Evolutionary conservation across 108 stramenopile species (phyloP).

Genomic region (Cyclotella cryptica): DNA sequence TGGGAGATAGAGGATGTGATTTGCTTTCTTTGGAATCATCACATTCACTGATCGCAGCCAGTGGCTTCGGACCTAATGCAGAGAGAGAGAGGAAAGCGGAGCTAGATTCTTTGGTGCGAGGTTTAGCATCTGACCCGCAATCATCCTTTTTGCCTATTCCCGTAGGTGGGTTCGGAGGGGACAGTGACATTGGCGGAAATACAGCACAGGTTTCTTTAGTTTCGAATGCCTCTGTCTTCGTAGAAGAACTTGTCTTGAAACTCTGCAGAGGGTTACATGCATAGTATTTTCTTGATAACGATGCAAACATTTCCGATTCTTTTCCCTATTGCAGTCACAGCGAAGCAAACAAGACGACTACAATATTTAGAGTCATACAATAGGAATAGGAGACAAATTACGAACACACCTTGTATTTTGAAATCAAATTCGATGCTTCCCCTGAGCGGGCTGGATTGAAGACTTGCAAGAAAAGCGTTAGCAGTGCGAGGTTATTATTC

Average conservation of each 20-base stretch:
- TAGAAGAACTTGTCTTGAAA: neutral
- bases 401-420: slow-evolving; percentile 33
- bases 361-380: neutral
- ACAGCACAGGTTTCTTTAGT: slow-evolving; percentile 7
- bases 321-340: slow-evolving; percentile 13
- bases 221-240: neutral
- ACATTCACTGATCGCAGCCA: neutral
- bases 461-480: slow-evolving; percentile 35
- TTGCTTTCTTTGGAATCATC: neutral
- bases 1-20: neutral
- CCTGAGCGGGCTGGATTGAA: slow-evolving; percentile 44
- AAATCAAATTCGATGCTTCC: slow-evolving; percentile 22
- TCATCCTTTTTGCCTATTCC: neutral
- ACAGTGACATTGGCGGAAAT: slow-evolving; percentile 16
- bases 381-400: neutral
- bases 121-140: neutral
- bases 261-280: slow-evolving; percentile 32
- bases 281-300: slow-evolving; percentile 35
- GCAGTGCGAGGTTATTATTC: slow-evolving; percentile 31
- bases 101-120: neutral
- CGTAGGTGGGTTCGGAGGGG: neutral
- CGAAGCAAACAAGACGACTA: neutral
- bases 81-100: slow-evolving; percentile 21
- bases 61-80: neutral
- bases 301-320: slow-evolving; percentile 32